These are phyloP conservation scores for Scutellaria baicalensis DNA, from an alignment of 257 asterid species.

Conservation along the genomic window DNA sequence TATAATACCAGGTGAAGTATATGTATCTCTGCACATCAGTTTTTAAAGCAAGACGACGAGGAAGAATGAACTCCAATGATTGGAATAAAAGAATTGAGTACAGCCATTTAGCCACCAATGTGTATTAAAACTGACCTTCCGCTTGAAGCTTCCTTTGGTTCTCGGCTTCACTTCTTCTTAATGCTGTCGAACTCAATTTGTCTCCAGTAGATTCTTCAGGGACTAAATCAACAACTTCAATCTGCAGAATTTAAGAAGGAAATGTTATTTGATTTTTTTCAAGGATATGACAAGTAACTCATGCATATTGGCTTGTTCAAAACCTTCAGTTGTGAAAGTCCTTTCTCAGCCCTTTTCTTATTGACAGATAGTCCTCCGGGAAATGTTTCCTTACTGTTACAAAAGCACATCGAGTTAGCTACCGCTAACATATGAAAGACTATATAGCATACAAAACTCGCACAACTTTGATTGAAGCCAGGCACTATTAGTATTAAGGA, in stretches of 20 bases:
- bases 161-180: conserved; percentile 77
- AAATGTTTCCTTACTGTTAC: conserved; percentile 74
- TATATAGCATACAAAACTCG: no score
- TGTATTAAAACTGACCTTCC: conserved; percentile 22
- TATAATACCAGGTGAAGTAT: no score
- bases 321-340: conserved; percentile 74
- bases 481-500: no score
- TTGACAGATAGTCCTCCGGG: conserved; percentile 85
- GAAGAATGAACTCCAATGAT: neutral
- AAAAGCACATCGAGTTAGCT: conserved; percentile 20
- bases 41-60: no score
- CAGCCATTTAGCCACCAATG: neutral
- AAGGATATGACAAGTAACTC: neutral
- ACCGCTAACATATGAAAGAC: neutral
- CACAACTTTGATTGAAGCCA: no score
- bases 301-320: neutral
- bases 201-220: conserved; percentile 58
- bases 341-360: conserved; percentile 72
- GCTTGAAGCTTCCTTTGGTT: conserved; percentile 32
- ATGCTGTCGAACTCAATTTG: conserved; percentile 73
- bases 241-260: conserved; percentile 32
- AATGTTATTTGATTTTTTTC: neutral
- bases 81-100: neutral
- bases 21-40: no score
- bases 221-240: conserved; percentile 79